These are phyloP conservation scores for Saccharomycopsis hybrid DNA, from an alignment of 1,139 yeast species.

Conservation along the genomic window DNA sequence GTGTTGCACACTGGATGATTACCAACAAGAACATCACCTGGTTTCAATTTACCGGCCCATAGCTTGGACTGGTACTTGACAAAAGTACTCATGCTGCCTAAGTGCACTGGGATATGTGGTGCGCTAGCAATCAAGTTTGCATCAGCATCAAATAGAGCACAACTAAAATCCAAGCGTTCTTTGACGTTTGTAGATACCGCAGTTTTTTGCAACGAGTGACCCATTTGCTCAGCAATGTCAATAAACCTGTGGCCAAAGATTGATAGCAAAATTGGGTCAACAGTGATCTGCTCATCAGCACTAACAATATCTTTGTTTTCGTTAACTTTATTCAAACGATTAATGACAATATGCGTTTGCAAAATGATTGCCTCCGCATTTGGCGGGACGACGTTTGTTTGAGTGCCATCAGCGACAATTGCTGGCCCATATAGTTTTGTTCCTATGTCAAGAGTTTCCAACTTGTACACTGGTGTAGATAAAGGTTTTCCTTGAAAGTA, in stretches of 20 bases:
- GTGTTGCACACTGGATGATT: slow-evolving; percentile 80
- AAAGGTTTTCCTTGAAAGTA: slow-evolving; percentile 46
- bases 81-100: slow-evolving; percentile 87
- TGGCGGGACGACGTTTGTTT: slow-evolving; percentile 78
- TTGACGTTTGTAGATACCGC: slow-evolving; percentile 82
- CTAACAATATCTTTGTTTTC: slow-evolving; percentile 38
- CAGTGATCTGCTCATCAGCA: slow-evolving; percentile 30
- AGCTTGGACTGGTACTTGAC: slow-evolving; percentile 58
- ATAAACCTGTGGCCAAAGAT: slow-evolving; percentile 80
- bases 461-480: slow-evolving; percentile 44
- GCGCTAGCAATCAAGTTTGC: slow-evolving; percentile 84
- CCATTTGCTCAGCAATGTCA: slow-evolving; percentile 91
- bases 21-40: slow-evolving; percentile 71
- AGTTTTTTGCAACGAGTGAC: slow-evolving; percentile 70
- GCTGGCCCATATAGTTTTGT: slow-evolving; percentile 66
- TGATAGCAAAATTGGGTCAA: slow-evolving; percentile 68
- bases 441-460: slow-evolving; percentile 49
- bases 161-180: slow-evolving; percentile 77
- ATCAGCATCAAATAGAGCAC: slow-evolving; percentile 70
- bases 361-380: slow-evolving; percentile 57
- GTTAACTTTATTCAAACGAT: slow-evolving; percentile 28
- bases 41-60: slow-evolving; percentile 54
- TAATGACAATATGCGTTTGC: slow-evolving; percentile 51
- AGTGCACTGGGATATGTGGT: slow-evolving; percentile 82
- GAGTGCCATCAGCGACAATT: slow-evolving; percentile 77